A percentile compares a stretch with the other conserved stretches of the same genome.
These are phyloP conservation scores for Fusarium guadeloupense DNA, from an alignment of 2,329 filamentous ascomycete species.

Conservation along the genomic window DNA sequence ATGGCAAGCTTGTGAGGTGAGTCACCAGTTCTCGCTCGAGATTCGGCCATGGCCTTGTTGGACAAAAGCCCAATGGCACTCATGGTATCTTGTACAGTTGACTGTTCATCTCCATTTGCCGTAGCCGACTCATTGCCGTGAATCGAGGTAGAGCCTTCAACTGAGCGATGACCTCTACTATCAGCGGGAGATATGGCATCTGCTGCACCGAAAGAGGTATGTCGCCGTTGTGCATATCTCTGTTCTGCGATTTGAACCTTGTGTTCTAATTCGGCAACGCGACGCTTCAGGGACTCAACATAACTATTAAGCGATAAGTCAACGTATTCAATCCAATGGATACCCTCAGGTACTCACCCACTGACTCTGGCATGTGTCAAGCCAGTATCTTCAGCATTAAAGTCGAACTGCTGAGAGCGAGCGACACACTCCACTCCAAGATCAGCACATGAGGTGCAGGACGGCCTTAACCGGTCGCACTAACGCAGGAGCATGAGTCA, in stretches of 20 bases:
- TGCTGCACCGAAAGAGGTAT: not conserved
- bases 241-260: slow-evolving; percentile 11
- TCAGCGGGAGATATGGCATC: not conserved
- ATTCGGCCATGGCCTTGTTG: slow-evolving; percentile 23
- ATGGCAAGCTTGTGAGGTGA: slow-evolving; percentile 16
- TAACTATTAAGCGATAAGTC: not conserved
- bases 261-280: slow-evolving; percentile 12
- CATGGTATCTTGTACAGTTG: slow-evolving; percentile 24
- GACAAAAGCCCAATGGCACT: slow-evolving; percentile 25
- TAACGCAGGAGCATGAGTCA: not conserved
- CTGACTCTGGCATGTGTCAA: slow-evolving; percentile 17
- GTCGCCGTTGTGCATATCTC: not conserved
- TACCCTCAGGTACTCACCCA: not conserved
- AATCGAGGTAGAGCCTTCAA: rapidly evolving
- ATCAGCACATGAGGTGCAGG: slow-evolving; percentile 18
- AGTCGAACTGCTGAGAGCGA: slow-evolving; percentile 22
- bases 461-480: slow-evolving; percentile 10
- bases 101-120: slow-evolving; percentile 1
- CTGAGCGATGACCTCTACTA: not conserved
- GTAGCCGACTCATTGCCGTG: rapidly evolving
- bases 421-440: slow-evolving; percentile 20
- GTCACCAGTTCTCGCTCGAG: not conserved
- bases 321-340: not conserved
- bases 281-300: slow-evolving; percentile 10
- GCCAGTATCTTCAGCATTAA: slow-evolving; percentile 13